phyloP scores from a whole-genome alignment of 768 basidiomycete genomes.

The Leucocoprinus leucothites region DNA sequence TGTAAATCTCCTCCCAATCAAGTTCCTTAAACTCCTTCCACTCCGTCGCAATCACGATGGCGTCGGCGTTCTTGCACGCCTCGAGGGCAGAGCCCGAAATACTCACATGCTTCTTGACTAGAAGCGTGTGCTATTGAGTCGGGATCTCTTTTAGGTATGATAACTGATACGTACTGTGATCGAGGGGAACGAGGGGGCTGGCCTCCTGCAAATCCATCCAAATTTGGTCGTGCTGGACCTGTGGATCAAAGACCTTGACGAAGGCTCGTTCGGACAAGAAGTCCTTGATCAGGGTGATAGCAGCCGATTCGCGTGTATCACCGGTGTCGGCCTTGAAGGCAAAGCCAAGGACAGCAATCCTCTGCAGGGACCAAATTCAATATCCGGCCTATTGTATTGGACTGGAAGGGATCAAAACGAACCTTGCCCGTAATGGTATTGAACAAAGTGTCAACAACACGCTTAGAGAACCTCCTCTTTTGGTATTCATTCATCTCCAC shows the following conservation, averaged over 20 bases:
- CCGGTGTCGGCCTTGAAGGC: conserved; percentile 99
- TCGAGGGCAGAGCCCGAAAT: conserved; percentile 77
- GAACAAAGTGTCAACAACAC: conserved; percentile 96
- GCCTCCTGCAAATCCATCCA: conserved; percentile 77
- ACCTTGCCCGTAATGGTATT: conserved; percentile 97
- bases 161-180: conserved; percentile 67
- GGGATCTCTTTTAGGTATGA: not conserved
- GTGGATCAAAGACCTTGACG: conserved; percentile 89
- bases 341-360: conserved; percentile 95
- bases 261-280: conserved; percentile 88
- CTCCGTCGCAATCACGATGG: conserved; percentile 94
- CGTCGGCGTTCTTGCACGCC: conserved; percentile 87
- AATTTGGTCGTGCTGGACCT: conserved; percentile 84
- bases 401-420: conserved; percentile 17
- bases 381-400: not conserved
- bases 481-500: conserved; percentile 99
- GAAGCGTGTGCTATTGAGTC: conserved; percentile 5
- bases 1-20: conserved; percentile 86
- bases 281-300: conserved; percentile 91
- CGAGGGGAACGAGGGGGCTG: conserved; percentile 58
- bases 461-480: conserved; percentile 92
- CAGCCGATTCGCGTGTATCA: conserved; percentile 96
- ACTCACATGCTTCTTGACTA: conserved; percentile 87
- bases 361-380: conserved; percentile 34
- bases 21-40: conserved; percentile 96